These are phyloP conservation scores for Aphanomyces cochlioides DNA, from an alignment of 352 stramenopile genomes.

Conservation along the genomic window DNA sequence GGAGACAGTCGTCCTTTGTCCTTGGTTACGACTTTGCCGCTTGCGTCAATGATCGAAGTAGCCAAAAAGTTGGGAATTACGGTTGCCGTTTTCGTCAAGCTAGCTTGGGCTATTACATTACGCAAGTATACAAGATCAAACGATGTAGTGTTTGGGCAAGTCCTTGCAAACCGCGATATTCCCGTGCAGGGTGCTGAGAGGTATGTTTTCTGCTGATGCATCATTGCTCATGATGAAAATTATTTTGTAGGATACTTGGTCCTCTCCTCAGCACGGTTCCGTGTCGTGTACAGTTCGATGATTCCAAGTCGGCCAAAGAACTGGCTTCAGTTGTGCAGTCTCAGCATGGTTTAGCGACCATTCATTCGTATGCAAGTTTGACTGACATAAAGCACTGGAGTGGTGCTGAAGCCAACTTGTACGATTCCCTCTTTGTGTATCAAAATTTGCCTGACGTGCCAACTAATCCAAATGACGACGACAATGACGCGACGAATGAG, in stretches of 20 bases:
- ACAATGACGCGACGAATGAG: neutral
- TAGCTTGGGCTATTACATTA: slow-evolving; percentile 1
- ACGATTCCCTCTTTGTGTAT: neutral
- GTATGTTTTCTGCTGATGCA: neutral
- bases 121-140: slow-evolving; percentile 2
- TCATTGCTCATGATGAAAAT: neutral
- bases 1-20: neutral
- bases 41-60: neutral
- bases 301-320: neutral
- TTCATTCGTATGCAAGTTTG: neutral
- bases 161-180: slow-evolving; percentile 10
- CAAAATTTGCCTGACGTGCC: neutral
- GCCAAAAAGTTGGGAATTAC: neutral
- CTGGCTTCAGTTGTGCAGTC: neutral
- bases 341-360: neutral
- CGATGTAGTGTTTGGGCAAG: slow-evolving; percentile 15
- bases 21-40: neutral
- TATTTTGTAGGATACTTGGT: slow-evolving; percentile 7
- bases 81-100: neutral
- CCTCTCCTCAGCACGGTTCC: slow-evolving; percentile 4
- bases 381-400: neutral
- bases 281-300: slow-evolving; percentile 1
- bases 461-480: neutral
- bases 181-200: neutral
- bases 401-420: neutral